These are phyloP conservation scores for Blastomyces silverae DNA, from an alignment of 2,329 filamentous ascomycete genomes.

Conservation along the genomic window DNA sequence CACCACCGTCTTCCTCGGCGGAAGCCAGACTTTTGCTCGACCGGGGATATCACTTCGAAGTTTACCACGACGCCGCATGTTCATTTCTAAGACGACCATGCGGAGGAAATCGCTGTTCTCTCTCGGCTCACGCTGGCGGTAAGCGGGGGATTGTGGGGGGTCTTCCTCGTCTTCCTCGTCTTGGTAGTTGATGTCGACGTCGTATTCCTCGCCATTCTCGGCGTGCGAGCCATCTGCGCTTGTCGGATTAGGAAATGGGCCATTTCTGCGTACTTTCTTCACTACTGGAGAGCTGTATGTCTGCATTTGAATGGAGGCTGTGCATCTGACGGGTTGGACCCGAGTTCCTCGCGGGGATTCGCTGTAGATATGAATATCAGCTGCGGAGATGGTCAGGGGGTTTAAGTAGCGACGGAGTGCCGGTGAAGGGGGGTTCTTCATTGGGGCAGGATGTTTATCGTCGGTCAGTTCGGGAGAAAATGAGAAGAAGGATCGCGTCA, in stretches of 20 bases:
- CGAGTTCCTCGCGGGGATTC: conserved; percentile 35
- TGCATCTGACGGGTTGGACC: conserved; percentile 32
- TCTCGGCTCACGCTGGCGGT: conserved; percentile 55
- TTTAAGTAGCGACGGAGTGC: conserved; percentile 57
- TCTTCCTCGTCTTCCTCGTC: conserved; percentile 23
- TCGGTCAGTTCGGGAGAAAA: conserved; percentile 54
- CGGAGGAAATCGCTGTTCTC: conserved; percentile 59
- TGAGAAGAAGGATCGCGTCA: conserved; percentile 52
- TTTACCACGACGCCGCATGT: conserved; percentile 59
- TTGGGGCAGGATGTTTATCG: conserved; percentile 53
- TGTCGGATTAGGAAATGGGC: conserved; percentile 35
- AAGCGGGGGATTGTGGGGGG: conserved; percentile 36
- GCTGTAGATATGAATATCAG: conserved; percentile 42
- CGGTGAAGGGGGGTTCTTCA: conserved; percentile 49
- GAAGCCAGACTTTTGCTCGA: conserved; percentile 54
- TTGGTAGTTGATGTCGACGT: not conserved
- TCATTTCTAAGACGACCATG: conserved; percentile 60
- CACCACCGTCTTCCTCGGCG: conserved; percentile 41
- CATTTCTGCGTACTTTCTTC: conserved; percentile 24
- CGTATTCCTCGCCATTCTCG: not conserved
- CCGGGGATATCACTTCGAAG: conserved; percentile 50
- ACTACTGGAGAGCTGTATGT: conserved; percentile 46
- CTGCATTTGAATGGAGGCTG: conserved; percentile 57
- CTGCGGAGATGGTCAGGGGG: conserved; percentile 45
- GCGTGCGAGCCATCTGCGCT: conserved; percentile 22